Conservation (phyloP, 768 basidiomycete genomes). For the Suillus plorans region DNA sequence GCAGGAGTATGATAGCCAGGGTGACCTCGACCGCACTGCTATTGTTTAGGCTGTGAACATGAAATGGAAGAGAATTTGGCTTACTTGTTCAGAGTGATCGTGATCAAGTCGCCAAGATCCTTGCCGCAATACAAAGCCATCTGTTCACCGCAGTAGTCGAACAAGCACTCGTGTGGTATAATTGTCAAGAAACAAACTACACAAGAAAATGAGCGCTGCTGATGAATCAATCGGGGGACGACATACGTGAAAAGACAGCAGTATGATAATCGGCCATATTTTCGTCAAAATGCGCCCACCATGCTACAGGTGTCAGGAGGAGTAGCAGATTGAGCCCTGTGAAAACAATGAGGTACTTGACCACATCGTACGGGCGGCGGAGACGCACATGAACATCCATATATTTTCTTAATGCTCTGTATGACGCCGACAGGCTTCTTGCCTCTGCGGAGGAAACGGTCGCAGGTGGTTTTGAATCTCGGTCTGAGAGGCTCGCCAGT, state of each 20-base stretch:
- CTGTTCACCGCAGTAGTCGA: constrained; percentile 65
- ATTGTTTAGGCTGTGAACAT: not conserved
- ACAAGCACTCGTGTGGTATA: constrained; percentile 62
- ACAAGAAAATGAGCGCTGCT: not conserved
- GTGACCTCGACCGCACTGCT: constrained; percentile 68
- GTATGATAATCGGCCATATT: constrained; percentile 11
- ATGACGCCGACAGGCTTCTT: constrained; percentile 42
- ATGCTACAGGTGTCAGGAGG: constrained; percentile 58
- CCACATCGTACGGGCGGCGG: not conserved
- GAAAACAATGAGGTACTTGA: not conserved
- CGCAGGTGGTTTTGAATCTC: constrained; percentile 3
- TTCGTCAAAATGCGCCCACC: constrained; percentile 52
- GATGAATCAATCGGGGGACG: not conserved
- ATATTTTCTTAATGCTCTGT: constrained; percentile 46
- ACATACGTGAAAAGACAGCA: constrained; percentile 48
- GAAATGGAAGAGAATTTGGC: constrained; percentile 15
- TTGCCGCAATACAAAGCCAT: constrained; percentile 49
- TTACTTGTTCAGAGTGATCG: constrained; percentile 67
- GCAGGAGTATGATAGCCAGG: constrained; percentile 65
- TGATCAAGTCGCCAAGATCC: constrained; percentile 65
- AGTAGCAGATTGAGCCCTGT: constrained; percentile 61
- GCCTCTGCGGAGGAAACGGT: constrained; percentile 29
- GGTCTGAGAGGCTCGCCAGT: not conserved
- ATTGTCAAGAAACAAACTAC: constrained; percentile 66
- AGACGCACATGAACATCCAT: constrained; percentile 53